Conservation (phyloP, 2,329 filamentous ascomycete species). For the Ramularia endophylla region DNA sequence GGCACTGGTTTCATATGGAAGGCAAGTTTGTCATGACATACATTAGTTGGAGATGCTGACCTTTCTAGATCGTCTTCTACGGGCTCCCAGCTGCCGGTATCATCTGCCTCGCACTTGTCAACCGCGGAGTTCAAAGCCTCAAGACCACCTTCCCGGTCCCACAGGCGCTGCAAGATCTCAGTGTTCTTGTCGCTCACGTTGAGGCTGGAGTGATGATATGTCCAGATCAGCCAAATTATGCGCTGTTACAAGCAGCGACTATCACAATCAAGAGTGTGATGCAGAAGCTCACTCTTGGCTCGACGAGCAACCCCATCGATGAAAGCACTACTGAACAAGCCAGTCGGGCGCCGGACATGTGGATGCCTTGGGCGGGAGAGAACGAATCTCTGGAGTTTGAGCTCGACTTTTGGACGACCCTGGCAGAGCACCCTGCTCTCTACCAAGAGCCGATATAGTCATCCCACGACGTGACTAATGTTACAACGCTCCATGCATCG, state of each 20-base stretch:
- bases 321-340: neutral
- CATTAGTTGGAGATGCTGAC: slow-evolving; percentile 4
- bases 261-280: slow-evolving; percentile 28
- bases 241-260: slow-evolving; percentile 25
- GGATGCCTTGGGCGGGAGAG: slow-evolving; percentile 14
- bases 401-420: slow-evolving; percentile 28
- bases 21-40: slow-evolving; percentile 18
- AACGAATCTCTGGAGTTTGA: slow-evolving; percentile 23
- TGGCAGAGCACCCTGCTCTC: slow-evolving; percentile 27
- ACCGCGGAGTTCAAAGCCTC: slow-evolving; percentile 5
- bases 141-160: slow-evolving; percentile 4
- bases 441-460: slow-evolving; percentile 1
- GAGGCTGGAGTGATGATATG: slow-evolving; percentile 27
- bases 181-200: slow-evolving; percentile 29
- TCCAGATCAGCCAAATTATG: slow-evolving; percentile 27
- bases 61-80: slow-evolving; percentile 28
- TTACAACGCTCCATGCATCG: too few relatives aligned
- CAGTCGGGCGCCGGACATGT: neutral
- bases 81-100: slow-evolving; percentile 33
- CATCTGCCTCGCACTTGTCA: slow-evolving; percentile 27
- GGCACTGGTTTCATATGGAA: slow-evolving; percentile 32
- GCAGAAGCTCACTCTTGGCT: slow-evolving; percentile 3
- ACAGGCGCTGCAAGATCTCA: slow-evolving; percentile 28
- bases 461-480: too few relatives aligned
- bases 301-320: slow-evolving; percentile 12